These are phyloP conservation scores for Tremella yokohamensis DNA, from an alignment of 768 basidiomycete genomes.

Conservation along the genomic window DNA sequence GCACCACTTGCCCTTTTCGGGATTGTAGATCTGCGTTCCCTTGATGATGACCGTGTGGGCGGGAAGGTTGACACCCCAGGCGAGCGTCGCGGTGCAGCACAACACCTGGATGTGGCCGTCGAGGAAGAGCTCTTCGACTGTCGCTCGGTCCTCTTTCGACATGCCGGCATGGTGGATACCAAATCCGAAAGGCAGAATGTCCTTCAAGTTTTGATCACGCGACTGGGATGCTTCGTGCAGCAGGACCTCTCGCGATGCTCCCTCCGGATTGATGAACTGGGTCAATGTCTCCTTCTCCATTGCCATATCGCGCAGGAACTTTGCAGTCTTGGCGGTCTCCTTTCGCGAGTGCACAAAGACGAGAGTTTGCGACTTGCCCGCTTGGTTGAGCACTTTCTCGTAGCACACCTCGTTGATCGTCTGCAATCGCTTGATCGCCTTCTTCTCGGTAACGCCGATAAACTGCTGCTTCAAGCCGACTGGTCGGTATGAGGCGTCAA, in stretches of 20 bases:
- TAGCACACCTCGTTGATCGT: slow-evolving; percentile 99
- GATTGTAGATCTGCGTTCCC: slow-evolving; percentile 99
- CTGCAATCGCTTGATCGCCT: slow-evolving; percentile 96
- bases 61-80: slow-evolving; percentile 98
- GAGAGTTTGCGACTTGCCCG: slow-evolving; percentile 66
- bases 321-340: slow-evolving; percentile 95
- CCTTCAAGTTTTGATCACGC: slow-evolving; percentile 75
- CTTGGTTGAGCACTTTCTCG: slow-evolving; percentile 91
- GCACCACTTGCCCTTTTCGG: slow-evolving; percentile 96
- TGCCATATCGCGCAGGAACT: slow-evolving; percentile 88
- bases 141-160: slow-evolving; percentile 80
- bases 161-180: slow-evolving; percentile 98
- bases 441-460: slow-evolving; percentile 97
- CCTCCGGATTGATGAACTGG: slow-evolving; percentile 90
- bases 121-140: slow-evolving; percentile 90
- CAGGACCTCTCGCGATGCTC: slow-evolving; percentile 84
- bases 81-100: slow-evolving; percentile 94
- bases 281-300: slow-evolving; percentile 95
- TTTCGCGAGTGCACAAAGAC: slow-evolving; percentile 98
- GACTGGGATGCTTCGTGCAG: slow-evolving; percentile 76
- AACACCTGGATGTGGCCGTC: slow-evolving; percentile 90
- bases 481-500: slow-evolving; percentile 88
- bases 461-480: slow-evolving; percentile 95
- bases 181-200: slow-evolving; percentile 92
- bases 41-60: slow-evolving; percentile 99